These are phyloP conservation scores for Metschnikowia picachoensis DNA, from an alignment of 805 yeast genomes.

Conservation along the genomic window DNA sequence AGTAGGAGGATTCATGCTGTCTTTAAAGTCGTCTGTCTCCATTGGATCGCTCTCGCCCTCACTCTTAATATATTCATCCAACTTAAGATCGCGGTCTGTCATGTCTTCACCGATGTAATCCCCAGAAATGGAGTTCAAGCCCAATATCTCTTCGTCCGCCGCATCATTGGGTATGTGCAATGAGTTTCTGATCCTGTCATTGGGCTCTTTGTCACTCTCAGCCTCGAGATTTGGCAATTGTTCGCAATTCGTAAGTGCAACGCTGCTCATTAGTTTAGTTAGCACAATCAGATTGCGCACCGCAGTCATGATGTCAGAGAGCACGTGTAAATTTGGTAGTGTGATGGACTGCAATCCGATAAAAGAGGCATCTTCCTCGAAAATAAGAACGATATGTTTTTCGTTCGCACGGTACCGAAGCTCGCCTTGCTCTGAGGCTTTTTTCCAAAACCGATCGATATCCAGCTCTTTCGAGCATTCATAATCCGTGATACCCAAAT, in stretches of 20 bases:
- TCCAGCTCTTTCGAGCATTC: neutral
- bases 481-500: conserved; percentile 22
- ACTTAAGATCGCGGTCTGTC: conserved; percentile 14
- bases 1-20: too few species aligned
- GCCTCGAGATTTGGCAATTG: neutral
- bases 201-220: conserved; percentile 12
- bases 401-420: conserved; percentile 1
- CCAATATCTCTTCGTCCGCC: conserved; percentile 37
- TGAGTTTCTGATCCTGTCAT: conserved; percentile 31
- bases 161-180: conserved; percentile 34
- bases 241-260: conserved; percentile 3
- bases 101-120: conserved; percentile 13
- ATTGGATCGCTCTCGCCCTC: conserved; percentile 2
- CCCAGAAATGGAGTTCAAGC: conserved; percentile 27
- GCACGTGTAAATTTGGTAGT: conserved; percentile 23
- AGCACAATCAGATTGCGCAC: conserved; percentile 32
- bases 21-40: too few species aligned
- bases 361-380: conserved; percentile 16
- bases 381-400: conserved; percentile 1
- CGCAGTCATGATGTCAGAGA: conserved; percentile 25
- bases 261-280: conserved; percentile 14
- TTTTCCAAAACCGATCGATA: neutral
- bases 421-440: conserved; percentile 1
- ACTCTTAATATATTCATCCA: conserved; percentile 27
- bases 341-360: conserved; percentile 22